These are phyloP conservation scores for Bipolaris bicolor DNA, from an alignment of 2,329 filamentous ascomycete genomes.

Conservation along the genomic window DNA sequence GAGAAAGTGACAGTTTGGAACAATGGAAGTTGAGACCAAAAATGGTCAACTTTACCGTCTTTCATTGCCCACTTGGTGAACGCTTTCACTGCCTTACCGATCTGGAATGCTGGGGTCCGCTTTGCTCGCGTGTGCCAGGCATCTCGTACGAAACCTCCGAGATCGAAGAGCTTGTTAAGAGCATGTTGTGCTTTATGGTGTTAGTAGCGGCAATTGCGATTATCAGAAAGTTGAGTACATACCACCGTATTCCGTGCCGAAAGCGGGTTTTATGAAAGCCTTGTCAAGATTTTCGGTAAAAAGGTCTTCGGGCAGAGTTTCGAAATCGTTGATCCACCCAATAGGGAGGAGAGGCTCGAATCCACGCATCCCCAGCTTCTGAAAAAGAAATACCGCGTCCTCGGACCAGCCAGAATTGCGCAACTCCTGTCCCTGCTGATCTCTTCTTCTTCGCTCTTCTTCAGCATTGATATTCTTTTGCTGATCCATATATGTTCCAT, in stretches of 20 bases:
- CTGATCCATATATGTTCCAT: conserved; percentile 36
- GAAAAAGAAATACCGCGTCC: conserved; percentile 60
- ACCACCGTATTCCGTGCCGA: conserved; percentile 56
- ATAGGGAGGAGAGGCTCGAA: conserved; percentile 62
- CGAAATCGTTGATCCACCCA: conserved; percentile 61
- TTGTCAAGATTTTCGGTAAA: conserved; percentile 54
- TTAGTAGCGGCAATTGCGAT: conserved; percentile 14
- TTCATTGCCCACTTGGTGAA: conserved; percentile 62
- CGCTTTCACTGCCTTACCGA: conserved; percentile 51
- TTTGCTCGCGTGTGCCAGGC: conserved; percentile 50
- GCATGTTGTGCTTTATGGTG: conserved; percentile 56
- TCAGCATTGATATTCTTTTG: conserved; percentile 32
- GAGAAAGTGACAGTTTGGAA: conserved; percentile 54
- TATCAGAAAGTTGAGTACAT: conserved; percentile 10
- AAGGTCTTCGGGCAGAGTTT: conserved; percentile 59
- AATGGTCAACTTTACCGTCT: conserved; percentile 54
- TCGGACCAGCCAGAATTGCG: conserved; percentile 56
- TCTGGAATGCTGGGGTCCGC: conserved; percentile 46
- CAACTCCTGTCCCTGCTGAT: conserved; percentile 42
- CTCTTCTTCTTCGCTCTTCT: conserved; percentile 31
- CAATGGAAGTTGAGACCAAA: conserved; percentile 50
- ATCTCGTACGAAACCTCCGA: conserved; percentile 61
- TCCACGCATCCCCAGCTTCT: conserved; percentile 61
- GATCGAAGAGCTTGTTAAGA: conserved; percentile 56
- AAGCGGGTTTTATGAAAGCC: conserved; percentile 55